phyloP scores from a whole-genome alignment of 176 grass and related monocot genomes.

The Triticum timopheevii region DNA sequence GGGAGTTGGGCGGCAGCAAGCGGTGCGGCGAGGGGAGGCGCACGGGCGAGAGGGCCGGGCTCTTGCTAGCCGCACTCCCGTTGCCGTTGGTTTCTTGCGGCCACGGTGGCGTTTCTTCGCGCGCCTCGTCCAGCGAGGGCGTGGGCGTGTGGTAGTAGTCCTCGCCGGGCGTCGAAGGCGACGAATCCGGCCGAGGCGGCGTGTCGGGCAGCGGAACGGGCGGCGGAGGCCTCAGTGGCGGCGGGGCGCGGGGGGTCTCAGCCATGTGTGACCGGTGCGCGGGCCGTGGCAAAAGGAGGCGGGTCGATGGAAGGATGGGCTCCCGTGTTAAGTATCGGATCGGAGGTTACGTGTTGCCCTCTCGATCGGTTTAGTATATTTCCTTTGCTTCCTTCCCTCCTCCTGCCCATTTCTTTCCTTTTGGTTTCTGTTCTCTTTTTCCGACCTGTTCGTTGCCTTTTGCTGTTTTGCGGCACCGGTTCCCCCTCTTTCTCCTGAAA shows the following conservation, averaged over 20 bases:
- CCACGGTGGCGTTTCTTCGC: slow-evolving; percentile 15
- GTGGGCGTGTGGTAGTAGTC: slow-evolving; percentile 46
- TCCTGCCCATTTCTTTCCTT: neutral
- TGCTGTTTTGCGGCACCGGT: neutral
- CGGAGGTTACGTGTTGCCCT: slow-evolving; percentile 35
- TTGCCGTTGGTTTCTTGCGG: slow-evolving; percentile 3
- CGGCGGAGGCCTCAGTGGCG: slow-evolving; percentile 43
- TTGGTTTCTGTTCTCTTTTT: neutral
- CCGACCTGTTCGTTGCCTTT: neutral
- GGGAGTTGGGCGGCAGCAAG: neutral
- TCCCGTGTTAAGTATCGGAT: slow-evolving; percentile 30
- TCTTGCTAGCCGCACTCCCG: slow-evolving; percentile 3
- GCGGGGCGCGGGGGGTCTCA: slow-evolving; percentile 26
- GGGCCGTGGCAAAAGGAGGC: neutral
- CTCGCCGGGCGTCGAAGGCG: slow-evolving; percentile 31
- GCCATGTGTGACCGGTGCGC: slow-evolving; percentile 11
- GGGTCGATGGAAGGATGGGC: neutral
- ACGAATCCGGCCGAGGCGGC: slow-evolving; percentile 1
- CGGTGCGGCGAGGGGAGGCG: neutral
- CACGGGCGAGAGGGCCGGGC: slow-evolving; percentile 44
- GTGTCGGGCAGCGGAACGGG: slow-evolving; percentile 14
- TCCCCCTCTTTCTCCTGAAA: neutral
- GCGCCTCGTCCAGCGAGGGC: slow-evolving; percentile 41
- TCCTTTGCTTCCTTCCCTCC: slow-evolving; percentile 17
- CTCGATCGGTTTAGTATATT: neutral